Base-by-base conservation (phyloP, 1,139 yeast species). In the Diutina neorugosa region DNA sequence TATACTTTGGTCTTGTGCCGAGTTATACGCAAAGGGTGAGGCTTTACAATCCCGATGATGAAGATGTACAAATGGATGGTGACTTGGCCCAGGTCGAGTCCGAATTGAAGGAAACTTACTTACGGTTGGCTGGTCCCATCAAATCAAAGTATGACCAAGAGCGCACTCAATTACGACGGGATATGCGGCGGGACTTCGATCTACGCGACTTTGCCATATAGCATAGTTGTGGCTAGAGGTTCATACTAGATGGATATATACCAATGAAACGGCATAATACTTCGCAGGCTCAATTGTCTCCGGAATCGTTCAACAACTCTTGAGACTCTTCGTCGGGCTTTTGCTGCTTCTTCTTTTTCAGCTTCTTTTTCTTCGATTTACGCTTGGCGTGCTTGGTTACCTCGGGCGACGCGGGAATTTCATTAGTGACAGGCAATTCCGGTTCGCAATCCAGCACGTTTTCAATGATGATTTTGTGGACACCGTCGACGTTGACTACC, bases 401-500 rank as follows among this genome's bases (percentile, higher is more conserved):
- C 16, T 44, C 48, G 12, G 50, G 50, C 27, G 40, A 27, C 19
- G 37, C 40, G 1, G 50, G 50, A 8, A 46, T 31, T 3, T n/a
- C 42, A 12, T 18, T 6, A 4, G 20, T 14, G 19, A 4, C 19
- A 16, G 14, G 23, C 4, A 8, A 14, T 14, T 47, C 41, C 18
- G 49, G 52, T 44, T 73, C 77, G 27, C 65, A 69, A 53, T 74
- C 78, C 57, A 72, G 69, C 12, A 72, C 74, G 59, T 79, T 81
- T 61, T 84, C 91, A 63, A 90, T 89, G 57, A 90, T 86, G 6
- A 95, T 88, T 70, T 90, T 90, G 61, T 82, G 84, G 18, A 88
- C 88, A 53, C 96, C 97, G 61, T 84, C 83, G 23, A 86, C 87
- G 54, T 85, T 86, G 42, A 89, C 81, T n/a, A 89, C 84, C 48